Conservation (phyloP, 768 basidiomycete species). For the Hydnum rufescens region DNA sequence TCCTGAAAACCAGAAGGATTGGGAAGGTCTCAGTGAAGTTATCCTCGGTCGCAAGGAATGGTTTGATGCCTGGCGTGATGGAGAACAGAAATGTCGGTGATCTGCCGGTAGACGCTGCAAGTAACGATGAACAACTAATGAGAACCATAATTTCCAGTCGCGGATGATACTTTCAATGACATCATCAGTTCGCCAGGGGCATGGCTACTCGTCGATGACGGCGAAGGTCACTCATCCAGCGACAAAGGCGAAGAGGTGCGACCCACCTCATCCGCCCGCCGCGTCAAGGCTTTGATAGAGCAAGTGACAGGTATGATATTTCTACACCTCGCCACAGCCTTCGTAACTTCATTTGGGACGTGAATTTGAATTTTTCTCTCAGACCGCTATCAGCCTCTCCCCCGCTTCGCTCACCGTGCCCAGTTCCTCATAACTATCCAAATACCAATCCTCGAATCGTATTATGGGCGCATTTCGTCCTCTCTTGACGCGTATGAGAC, state of each 20-base stretch:
- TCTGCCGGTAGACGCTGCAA: too few species aligned
- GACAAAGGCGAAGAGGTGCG: constrained; percentile 30
- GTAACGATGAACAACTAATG: not conserved
- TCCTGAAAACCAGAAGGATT: constrained; percentile 19
- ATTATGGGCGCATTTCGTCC: constrained; percentile 54
- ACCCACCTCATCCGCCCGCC: constrained; percentile 67
- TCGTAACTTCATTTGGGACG: not conserved
- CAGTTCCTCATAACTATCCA: constrained; percentile 76
- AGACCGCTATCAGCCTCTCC: constrained; percentile 88
- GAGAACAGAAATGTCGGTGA: constrained; percentile 76
- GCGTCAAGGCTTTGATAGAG: constrained; percentile 68
- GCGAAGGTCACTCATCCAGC: too few species aligned
- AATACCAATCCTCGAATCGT: constrained; percentile 61
- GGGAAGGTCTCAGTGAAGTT: constrained; percentile 65
- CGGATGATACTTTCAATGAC: constrained; percentile 67
- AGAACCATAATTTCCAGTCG: constrained; percentile 30
- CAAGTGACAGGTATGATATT: constrained; percentile 61
- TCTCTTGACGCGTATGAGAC: constrained; percentile 91
- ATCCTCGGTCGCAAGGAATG: constrained; percentile 70
- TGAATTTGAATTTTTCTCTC: not conserved
- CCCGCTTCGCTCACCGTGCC: constrained; percentile 51
- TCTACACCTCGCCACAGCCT: not conserved
- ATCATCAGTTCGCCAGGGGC: constrained; percentile 68
- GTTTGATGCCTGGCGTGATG: constrained; percentile 81
- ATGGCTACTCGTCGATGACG: constrained; percentile 64